Evolutionary conservation across 805 yeast species (phyloP).

Genomic region (Lachancea thermotolerans): DNA sequence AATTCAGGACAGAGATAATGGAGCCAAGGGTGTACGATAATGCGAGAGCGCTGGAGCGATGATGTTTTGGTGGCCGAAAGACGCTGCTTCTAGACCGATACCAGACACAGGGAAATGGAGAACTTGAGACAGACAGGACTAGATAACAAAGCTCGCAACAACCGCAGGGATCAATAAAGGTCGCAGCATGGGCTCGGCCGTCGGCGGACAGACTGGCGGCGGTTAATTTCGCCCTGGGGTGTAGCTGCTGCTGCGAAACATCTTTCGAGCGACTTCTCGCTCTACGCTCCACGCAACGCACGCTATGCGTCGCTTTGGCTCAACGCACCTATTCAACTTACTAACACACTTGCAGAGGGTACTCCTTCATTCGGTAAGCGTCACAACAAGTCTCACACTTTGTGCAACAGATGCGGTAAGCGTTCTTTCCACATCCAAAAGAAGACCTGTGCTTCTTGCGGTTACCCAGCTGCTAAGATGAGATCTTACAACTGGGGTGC

Average conservation of each 20-base stretch:
- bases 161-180: too few species aligned
- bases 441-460: slow-evolving; percentile 98
- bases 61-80: neutral
- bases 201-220: too few species aligned
- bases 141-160: too few species aligned
- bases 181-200: too few species aligned
- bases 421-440: slow-evolving; percentile 99
- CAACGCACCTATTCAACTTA: slow-evolving; percentile 11
- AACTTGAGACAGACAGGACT: too few species aligned
- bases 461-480: slow-evolving; percentile 99
- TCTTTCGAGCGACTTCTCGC: too few species aligned
- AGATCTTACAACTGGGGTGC: slow-evolving; percentile 99
- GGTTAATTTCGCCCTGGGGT: too few species aligned
- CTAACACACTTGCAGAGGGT: slow-evolving; percentile 65
- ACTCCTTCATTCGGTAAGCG: slow-evolving; percentile 99
- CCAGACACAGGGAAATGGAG: too few species aligned
- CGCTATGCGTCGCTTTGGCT: too few species aligned
- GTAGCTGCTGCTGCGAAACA: too few species aligned
- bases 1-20: neutral
- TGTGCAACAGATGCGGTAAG: slow-evolving; percentile 98
- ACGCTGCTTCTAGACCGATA: neutral
- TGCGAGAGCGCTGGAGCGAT: neutral
- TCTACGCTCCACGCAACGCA: too few species aligned
- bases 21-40: neutral
- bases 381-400: slow-evolving; percentile 99